These are phyloP conservation scores for Colletotrichum cereale DNA, from an alignment of 2,329 filamentous ascomycete genomes.

Conservation along the genomic window DNA sequence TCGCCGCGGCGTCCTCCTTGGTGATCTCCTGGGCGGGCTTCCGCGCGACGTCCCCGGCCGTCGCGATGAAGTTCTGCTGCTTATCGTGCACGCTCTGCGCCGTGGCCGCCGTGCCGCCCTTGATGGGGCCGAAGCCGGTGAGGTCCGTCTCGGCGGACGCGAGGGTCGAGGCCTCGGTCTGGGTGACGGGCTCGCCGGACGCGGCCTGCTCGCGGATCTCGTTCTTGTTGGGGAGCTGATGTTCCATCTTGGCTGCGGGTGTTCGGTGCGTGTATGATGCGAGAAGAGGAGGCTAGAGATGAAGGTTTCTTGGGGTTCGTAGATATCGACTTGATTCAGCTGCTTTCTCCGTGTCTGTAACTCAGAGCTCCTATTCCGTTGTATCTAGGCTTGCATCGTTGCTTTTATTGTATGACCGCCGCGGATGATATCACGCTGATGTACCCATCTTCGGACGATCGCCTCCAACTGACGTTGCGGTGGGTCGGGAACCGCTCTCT, in stretches of 20 bases:
- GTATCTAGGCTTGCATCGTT: not conserved
- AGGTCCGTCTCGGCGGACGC: slow-evolving; percentile 45
- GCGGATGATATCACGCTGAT: slow-evolving; percentile 23
- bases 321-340: not conserved
- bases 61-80: slow-evolving; percentile 49
- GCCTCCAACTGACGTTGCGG: slow-evolving; percentile 22
- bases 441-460: not conserved
- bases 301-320: not conserved
- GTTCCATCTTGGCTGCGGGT: not conserved
- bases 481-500: not conserved
- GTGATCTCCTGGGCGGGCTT: slow-evolving; percentile 48
- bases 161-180: slow-evolving; percentile 44
- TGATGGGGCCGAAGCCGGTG: slow-evolving; percentile 48
- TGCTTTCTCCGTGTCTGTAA: not conserved
- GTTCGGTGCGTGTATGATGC: not conserved
- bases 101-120: slow-evolving; percentile 49
- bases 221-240: slow-evolving; percentile 1
- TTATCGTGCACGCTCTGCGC: slow-evolving; percentile 51
- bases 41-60: slow-evolving; percentile 46
- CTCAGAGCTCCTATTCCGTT: not conserved
- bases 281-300: not conserved
- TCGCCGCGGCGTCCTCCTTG: slow-evolving; percentile 47
- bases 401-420: not conserved
- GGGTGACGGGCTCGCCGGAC: slow-evolving; percentile 16
- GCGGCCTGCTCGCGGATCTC: slow-evolving; percentile 14